Evolutionary conservation across 441 rosid genomes (phyloP), one percentile per base, ranked within the genome.

Genomic region (Corymbia calophylla): DNA sequence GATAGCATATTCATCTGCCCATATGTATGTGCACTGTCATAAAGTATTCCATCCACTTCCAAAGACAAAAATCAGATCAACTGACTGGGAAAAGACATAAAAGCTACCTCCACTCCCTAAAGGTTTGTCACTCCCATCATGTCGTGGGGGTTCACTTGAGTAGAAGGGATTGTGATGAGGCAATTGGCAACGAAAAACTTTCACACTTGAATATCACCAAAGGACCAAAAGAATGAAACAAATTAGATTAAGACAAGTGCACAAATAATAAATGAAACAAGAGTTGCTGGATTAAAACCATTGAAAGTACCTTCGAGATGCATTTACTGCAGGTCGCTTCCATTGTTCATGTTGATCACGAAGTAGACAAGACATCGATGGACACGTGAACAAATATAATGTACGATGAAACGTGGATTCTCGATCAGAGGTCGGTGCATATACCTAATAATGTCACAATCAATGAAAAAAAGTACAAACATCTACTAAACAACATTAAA

Each of bases 311-410:
- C 99, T 96, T 80, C 98, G 92, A 86, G 90, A 93, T 89, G 93
- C 91, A 66, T 91, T 94, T 89, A 94, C 95, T 0, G 94, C 95
- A 5, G 66, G 87, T 80, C 93, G 95, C 93, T 95, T 98, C 97
- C 98, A 95, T 92, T 98, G 99, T 87, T 95, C 99, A 90, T 97
- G 97, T 90, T 98, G 99, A 93, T 96, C 98, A 87, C 95, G 96
- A 84, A 92, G 95, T 49, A 98, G 98, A 94, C 99, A 98, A 49
- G 95, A 88, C 99, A 97, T 96, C 19, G 96, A 94, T 7, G 94
- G 90, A 92, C 99, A 98, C 94, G 96, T 94, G 93, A 98, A 97
- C 87, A 98, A 93, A 89, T 95, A 97, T 64, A 96, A 87, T 12
- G 96, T 93, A 87, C 99, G 93, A 92, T 97, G 99, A 92, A 96